A percentile compares a stretch with the other conserved stretches of the same genome.
These are phyloP conservation scores for Tetrahymena malaccensis DNA, from an alignment of 73 alveolate genomes.

Conservation along the genomic window DNA sequence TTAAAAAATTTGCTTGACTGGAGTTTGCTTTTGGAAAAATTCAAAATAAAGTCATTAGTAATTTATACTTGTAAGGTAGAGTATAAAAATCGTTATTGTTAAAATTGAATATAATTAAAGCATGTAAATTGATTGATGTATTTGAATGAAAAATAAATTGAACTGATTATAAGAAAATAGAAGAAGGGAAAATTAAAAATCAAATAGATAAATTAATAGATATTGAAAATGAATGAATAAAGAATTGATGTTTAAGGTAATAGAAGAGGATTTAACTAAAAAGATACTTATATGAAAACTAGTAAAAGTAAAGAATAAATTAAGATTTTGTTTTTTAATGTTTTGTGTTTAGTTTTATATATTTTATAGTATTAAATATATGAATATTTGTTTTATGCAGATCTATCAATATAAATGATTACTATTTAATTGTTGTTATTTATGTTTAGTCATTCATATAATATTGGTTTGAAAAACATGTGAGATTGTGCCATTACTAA, in stretches of 20 bases:
- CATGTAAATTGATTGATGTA: neutral
- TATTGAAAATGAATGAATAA: no score
- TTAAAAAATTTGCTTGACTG: no score
- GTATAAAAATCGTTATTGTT: neutral
- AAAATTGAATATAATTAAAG: neutral
- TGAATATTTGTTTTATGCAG: neutral
- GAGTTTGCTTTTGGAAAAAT: no score
- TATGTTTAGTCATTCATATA: neutral
- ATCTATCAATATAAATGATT: neutral
- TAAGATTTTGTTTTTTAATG: neutral
- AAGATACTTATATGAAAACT: neutral
- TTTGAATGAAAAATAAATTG: neutral
- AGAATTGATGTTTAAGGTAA: neutral
- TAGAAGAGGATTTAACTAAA: neutral
- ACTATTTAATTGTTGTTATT: neutral
- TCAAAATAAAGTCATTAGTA: neutral
- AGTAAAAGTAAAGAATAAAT: neutral
- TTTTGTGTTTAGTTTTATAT: neutral
- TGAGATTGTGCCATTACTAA: neutral
- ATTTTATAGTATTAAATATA: neutral
- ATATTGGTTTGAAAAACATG: neutral
- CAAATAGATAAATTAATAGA: neutral
- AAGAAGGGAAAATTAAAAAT: neutral
- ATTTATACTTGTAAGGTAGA: neutral
- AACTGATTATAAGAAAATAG: neutral